Base-by-base conservation (phyloP, 177 flowering plant species). In the Vitis hybrid region DNA sequence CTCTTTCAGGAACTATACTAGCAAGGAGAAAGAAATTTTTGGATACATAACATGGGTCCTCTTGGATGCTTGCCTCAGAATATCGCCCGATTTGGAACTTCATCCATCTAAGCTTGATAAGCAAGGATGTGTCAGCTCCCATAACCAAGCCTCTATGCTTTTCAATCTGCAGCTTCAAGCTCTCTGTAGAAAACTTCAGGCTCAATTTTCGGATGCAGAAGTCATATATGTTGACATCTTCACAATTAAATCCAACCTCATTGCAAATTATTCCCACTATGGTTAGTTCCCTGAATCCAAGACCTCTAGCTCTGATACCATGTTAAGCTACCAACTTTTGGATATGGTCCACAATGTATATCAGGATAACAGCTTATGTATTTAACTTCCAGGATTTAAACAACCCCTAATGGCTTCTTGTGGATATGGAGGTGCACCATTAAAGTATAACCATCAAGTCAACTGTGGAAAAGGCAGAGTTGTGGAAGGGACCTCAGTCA, bases 21-120 rank as follows among this genome's bases (percentile, higher is more conserved):
- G 45, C 45, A 39, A 39, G 97, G 97, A 56, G 98, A 87, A 15
- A 91, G 98, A 71, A 81, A 78, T 26, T 90, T 88, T 45, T 94
- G 99, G 99, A 82, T 94, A 71, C 99, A 94, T 65, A 94, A 93
- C 82, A 93, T 97, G 0, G 96, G 92, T 31, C 99, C 97, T 15
- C 84, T 91, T 2, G 99, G 98, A 50, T 91, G 98, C 86, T 84
- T 95, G 70, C 75, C 98, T 69, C 93, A 88, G 70, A 86, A 86
- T 74, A 80, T 92, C 55, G 91, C 90, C 3, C 78, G 67, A 60
- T 91, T 91, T 48, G 98, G 97, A 58, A 82, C 82, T 53, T 53
- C 90, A 94, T 64, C 83, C 88, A 22, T 82, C 93, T 1, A 92
- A 88, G 81, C 89, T 94, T 56, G 97, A 92, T 72, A 89, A 81